phyloP scores from a whole-genome alignment of 345 rosid genomes.

The Atalantia buxifolia region DNA sequence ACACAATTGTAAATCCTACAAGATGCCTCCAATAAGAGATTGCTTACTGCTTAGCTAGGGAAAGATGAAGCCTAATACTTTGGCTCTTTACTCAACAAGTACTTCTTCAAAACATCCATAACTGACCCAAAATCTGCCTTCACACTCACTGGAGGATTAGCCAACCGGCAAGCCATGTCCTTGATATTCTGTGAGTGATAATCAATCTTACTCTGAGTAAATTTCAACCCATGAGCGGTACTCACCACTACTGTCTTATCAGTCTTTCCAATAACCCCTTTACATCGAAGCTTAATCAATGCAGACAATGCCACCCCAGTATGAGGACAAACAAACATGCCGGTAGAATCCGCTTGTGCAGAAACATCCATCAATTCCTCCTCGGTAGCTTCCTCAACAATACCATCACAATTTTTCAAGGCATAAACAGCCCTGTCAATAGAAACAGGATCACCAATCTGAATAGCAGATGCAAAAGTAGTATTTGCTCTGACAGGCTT shows the following conservation, averaged over 20 bases:
- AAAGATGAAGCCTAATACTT: conserved; percentile 15
- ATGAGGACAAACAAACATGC: conserved; percentile 57
- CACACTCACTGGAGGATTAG: conserved; percentile 50
- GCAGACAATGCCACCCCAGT: conserved; percentile 56
- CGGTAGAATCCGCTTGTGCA: conserved; percentile 53
- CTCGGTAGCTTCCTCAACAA: conserved; percentile 50
- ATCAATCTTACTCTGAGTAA: conserved; percentile 49
- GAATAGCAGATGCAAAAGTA: conserved; percentile 52
- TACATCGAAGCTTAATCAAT: conserved; percentile 41
- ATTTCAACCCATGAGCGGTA: conserved; percentile 54
- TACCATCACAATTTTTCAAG: conserved; percentile 44
- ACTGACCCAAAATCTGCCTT: conserved; percentile 46
- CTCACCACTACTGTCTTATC: conserved; percentile 54
- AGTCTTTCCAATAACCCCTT: conserved; percentile 37
- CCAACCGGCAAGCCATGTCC: conserved; percentile 48
- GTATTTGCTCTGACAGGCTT: conserved; percentile 35
- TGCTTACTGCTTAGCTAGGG: not conserved
- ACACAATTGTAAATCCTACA: conserved; percentile 4
- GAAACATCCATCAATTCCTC: conserved; percentile 57
- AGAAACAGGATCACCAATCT: conserved; percentile 53
- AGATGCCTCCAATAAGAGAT: conserved; percentile 6
- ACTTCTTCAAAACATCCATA: conserved; percentile 49
- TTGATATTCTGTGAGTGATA: conserved; percentile 46
- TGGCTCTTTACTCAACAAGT: conserved; percentile 26
- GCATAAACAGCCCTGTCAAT: conserved; percentile 55